Evolutionary conservation across 106 monocot genomes (phyloP), one percentile per base, ranked within the genome.

Genomic region (Dactylorhiza incarnata): DNA sequence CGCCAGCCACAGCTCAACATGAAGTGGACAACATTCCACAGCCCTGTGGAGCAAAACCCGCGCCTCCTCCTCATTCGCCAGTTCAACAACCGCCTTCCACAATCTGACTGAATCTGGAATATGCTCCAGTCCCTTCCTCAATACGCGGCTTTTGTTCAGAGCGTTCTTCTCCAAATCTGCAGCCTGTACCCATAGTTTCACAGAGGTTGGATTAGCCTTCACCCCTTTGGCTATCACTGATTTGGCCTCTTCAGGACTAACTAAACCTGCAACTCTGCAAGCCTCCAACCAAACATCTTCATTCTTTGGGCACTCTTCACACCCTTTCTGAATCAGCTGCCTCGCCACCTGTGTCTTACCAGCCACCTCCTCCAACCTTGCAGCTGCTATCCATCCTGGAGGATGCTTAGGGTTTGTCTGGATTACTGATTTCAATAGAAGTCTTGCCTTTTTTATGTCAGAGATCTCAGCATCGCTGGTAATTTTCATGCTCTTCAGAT

Each of bases 261-360:
- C 49, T 49, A 72, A 72, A 49, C 72, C 72, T 23, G 97, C 89
- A 48, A 94, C 55, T 22, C 97, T 77, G 68, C 93, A 94, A 72
- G 97, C 97, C 77, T 97, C 97, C 47, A 97, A 63, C 97, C 97
- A 97, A 45, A 97, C 94, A 78, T 97, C 97, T 80, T 97, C 97
- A 69, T 82, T 97, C 86, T 87, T 97, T 0, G 97, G 97, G 77
- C 97, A 97, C 73, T 94, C 94, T 76, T 97, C 94, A 53, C 94
- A 97, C n/a, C 93, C 97, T 75, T 87, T 91, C 84, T 91, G 91
- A 77, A 97, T 97, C 79, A 97, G 77, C 77, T 97, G 91, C 76
- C 93, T 85, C 5, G 97, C 97, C 9, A 84, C 87, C 82, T 87
- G 91, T 46, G 94, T 91, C 84, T 97, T 97, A 2, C 97, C 97